Percentiles rank a stretch among this genome's conserved stretches.
phyloP scores from a whole-genome alignment of 2,329 filamentous ascomycete genomes.

The Aspergillus novoparasiticus region DNA sequence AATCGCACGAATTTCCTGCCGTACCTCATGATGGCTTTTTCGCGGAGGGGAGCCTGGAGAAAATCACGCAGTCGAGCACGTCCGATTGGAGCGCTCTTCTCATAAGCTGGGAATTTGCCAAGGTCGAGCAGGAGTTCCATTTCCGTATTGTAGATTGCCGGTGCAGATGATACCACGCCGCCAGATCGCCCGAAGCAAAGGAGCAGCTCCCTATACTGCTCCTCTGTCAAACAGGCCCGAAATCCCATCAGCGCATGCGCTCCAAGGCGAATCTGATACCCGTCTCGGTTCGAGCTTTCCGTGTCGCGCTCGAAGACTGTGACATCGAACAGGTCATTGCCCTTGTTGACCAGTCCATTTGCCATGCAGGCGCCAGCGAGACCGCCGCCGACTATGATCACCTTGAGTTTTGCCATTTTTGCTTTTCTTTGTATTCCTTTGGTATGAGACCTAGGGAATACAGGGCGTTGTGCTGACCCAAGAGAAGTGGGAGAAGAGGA shows the following conservation, averaged over 20 bases:
- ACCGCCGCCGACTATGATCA: not conserved
- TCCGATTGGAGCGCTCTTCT: not conserved
- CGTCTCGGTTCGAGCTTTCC: not conserved
- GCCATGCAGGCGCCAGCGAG: not conserved
- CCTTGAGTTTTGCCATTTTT: not conserved
- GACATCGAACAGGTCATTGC: not conserved
- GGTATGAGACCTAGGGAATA: too few species aligned
- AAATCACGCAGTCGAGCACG: not conserved
- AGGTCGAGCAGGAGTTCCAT: not conserved
- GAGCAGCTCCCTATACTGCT: not conserved
- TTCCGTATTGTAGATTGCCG: not conserved
- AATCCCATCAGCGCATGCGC: not conserved
- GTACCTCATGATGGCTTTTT: not conserved
- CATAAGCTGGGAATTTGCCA: not conserved
- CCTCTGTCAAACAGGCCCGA: not conserved
- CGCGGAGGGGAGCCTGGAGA: not conserved
- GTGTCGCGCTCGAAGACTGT: not conserved
- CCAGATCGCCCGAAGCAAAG: not conserved
- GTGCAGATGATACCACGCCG: not conserved
- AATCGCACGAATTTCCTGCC: not conserved
- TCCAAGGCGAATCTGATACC: not conserved
- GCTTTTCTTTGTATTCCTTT: too few species aligned
- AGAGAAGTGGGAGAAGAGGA: too few species aligned
- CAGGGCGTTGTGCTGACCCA: too few species aligned
- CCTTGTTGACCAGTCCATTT: not conserved